Base-by-base conservation (phyloP, 2,329 filamentous ascomycete genomes). In the Cephalotrichum gorgonifer region DNA sequence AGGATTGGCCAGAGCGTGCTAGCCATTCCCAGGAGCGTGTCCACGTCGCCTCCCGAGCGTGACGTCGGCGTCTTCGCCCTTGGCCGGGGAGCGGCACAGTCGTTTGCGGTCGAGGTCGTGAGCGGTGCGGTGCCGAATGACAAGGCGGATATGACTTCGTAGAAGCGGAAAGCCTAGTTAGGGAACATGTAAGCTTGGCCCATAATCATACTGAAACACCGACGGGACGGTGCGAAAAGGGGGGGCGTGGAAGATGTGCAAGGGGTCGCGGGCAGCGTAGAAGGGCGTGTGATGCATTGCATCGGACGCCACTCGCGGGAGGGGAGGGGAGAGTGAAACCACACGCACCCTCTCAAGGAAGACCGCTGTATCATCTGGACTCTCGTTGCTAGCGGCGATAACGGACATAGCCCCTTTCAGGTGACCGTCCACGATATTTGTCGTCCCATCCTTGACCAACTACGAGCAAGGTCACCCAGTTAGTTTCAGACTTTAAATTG, bases 161-260 rank as follows among this genome's bases (percentile, higher is more conserved):
- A 82, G 55, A 82, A 83, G 6, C 76, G 73, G 55, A 83, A 83
- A 2, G 78, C 78, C 78, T 82, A 49, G n/a, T n/a, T n/a, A n/a
- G 27, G 5, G 15, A 15, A 28, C 25, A 43, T 27, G 54, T 67
- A 30, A 65, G 58, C 47, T 46, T 45, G 11, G 39, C 39, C 35
- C 26, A 38, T 38, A n/a, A 28, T 22, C 27, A 15, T n/a, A 28
- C 4, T 12, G 6, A 7, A 11, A 23, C 4, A 11, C 17, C 20
- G n/a, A 17, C 12, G 30, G n/a, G 17, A 20, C 6, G 35, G 17
- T 39, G 17, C n/a, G n/a, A n/a, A n/a, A n/a, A n/a, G 17, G 2
- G 35, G 20, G 35, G n/a, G 35, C 17, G 35, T 11, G 17, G 17
- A 15, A 33, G 30, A 15, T 6, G 3, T n/a, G n/a, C n/a, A n/a